Conservation (phyloP, 2,329 filamentous ascomycete species). For the Blastomyces parvus region DNA sequence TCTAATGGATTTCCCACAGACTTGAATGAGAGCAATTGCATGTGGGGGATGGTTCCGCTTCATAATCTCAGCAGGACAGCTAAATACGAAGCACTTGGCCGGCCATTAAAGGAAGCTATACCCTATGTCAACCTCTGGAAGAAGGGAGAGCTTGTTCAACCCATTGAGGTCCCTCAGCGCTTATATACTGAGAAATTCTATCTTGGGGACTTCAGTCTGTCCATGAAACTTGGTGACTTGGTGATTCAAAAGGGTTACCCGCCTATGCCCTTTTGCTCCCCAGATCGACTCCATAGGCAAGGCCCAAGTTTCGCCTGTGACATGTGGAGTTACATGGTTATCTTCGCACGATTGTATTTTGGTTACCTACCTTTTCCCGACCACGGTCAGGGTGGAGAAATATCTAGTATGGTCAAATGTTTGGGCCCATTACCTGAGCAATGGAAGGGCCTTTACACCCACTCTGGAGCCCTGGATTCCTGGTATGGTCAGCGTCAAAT, state of each 20-base stretch:
- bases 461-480: conserved; percentile 16
- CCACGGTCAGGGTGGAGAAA: conserved; percentile 15
- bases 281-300: conserved; percentile 22
- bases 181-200: conserved; percentile 22
- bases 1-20: conserved; percentile 8
- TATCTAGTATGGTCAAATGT: conserved; percentile 16
- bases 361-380: conserved; percentile 16
- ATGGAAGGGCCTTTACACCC: conserved; percentile 19
- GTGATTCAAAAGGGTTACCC: conserved; percentile 11
- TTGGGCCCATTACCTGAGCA: conserved; percentile 22
- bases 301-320: conserved; percentile 22
- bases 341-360: conserved; percentile 23
- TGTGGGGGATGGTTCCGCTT: conserved; percentile 22
- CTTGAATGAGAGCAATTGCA: conserved; percentile 23
- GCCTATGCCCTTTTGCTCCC: conserved; percentile 21
- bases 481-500: conserved; percentile 23
- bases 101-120: conserved; percentile 21
- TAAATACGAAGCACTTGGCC: conserved; percentile 22
- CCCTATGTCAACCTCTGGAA: conserved; percentile 21
- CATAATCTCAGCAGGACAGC: conserved; percentile 18
- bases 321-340: conserved; percentile 27
- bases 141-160: conserved; percentile 20
- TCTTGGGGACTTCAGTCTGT: conserved; percentile 24
- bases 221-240: conserved; percentile 19
- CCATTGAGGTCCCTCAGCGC: conserved; percentile 17